Conservation (phyloP, 441 rosid genomes). For the Mallotus repandus region DNA sequence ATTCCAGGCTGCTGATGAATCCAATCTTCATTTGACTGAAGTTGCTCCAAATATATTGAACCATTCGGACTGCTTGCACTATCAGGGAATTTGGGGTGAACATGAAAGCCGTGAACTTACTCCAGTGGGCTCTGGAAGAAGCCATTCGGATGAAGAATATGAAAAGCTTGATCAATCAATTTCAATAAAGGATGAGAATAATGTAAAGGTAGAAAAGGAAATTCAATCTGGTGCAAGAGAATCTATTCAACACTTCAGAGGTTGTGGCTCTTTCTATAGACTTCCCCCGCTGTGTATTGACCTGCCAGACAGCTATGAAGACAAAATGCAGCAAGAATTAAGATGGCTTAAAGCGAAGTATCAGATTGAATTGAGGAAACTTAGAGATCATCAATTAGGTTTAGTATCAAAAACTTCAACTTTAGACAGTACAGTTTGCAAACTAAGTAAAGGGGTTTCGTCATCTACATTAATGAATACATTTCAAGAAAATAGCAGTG, state of each 20-base stretch:
- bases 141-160: constrained; percentile 71
- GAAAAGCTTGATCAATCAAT: constrained; percentile 44
- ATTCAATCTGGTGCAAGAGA: constrained; percentile 26
- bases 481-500: constrained; percentile 19
- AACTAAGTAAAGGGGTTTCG: constrained; percentile 12
- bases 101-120: constrained; percentile 74
- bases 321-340: constrained; percentile 50
- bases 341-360: constrained; percentile 82
- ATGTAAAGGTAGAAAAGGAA: constrained; percentile 27
- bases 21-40: constrained; percentile 36
- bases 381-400: constrained; percentile 48
- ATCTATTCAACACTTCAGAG: constrained; percentile 26
- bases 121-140: constrained; percentile 60
- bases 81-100: constrained; percentile 69
- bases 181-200: constrained; percentile 23
- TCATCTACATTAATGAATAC: constrained; percentile 17
- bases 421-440: constrained; percentile 17
- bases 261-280: constrained; percentile 39
- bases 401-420: constrained; percentile 26
- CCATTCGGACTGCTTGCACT: constrained; percentile 37
- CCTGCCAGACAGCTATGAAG: constrained; percentile 36
- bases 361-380: constrained; percentile 51
- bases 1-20: constrained; percentile 46
- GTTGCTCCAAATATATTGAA: constrained; percentile 28
- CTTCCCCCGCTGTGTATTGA: constrained; percentile 36